These are phyloP conservation scores for Hymenoscyphus repandus DNA, from an alignment of 2,329 filamentous ascomycete genomes.

Conservation along the genomic window DNA sequence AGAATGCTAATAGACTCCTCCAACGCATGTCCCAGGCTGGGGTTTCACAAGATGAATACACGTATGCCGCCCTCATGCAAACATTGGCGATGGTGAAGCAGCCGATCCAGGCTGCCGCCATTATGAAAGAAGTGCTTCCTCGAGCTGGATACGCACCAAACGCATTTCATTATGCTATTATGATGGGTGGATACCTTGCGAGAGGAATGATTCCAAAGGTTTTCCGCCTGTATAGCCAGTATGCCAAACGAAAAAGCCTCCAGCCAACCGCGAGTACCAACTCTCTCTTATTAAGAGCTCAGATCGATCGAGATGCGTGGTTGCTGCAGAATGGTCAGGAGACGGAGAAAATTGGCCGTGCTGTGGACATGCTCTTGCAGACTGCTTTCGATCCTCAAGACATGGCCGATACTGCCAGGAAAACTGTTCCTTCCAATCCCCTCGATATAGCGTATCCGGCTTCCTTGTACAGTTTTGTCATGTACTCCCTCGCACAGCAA, in stretches of 20 bases:
- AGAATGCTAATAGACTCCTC: constrained; percentile 48
- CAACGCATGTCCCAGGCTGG: constrained; percentile 47
- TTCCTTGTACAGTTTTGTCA: constrained; percentile 47
- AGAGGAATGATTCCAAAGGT: constrained; percentile 41
- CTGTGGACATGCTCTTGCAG: constrained; percentile 25
- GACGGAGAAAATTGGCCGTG: constrained; percentile 21
- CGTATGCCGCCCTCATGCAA: constrained; percentile 58
- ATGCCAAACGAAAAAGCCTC: constrained; percentile 35
- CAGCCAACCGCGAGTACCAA: constrained; percentile 38
- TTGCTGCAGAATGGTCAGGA: constrained; percentile 11
- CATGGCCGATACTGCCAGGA: constrained; percentile 19
- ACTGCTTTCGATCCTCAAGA: constrained; percentile 24
- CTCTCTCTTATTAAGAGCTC: constrained; percentile 35
- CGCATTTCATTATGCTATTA: constrained; percentile 47
- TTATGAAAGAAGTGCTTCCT: constrained; percentile 46
- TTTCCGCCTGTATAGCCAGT: constrained; percentile 41
- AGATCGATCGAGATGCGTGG: constrained; percentile 19
- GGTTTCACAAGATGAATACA: constrained; percentile 48
- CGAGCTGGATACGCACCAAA: constrained; percentile 38
- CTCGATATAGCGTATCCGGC: constrained; percentile 26
- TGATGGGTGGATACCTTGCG: constrained; percentile 43
- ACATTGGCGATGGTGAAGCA: constrained; percentile 46
- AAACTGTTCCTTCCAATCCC: constrained; percentile 18
- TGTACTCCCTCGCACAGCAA: constrained; percentile 47
- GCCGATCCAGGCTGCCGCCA: constrained; percentile 49